phyloP scores from a whole-genome alignment of 176 grass and related monocot genomes.

The Aegilops sharonensis region DNA sequence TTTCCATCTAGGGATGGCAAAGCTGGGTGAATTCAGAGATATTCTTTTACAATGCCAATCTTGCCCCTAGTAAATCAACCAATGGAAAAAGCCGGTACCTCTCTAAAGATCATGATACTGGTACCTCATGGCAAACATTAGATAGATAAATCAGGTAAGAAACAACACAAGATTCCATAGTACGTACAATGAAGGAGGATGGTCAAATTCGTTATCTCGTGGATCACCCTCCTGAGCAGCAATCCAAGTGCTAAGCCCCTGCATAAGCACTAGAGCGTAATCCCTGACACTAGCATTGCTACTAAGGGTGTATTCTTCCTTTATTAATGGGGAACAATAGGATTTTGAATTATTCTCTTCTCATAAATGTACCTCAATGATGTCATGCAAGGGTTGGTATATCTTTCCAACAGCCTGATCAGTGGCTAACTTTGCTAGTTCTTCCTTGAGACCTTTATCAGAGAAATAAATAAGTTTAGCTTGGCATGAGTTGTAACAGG shows the following conservation, averaged over 20 bases:
- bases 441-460: constrained; percentile 53
- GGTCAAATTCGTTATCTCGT: constrained; percentile 60
- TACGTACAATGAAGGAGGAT: constrained; percentile 76
- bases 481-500: constrained; percentile 26
- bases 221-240: constrained; percentile 40
- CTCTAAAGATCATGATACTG: neutral
- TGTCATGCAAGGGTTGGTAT: constrained; percentile 77
- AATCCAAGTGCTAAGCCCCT: constrained; percentile 86
- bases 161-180: constrained; percentile 23
- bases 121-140: neutral
- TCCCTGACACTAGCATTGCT: neutral
- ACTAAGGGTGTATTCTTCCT: neutral
- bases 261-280: constrained; percentile 33
- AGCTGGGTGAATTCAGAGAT: neutral
- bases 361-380: constrained; percentile 65
- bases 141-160: constrained; percentile 10
- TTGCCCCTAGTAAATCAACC: neutral
- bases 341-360: constrained; percentile 1
- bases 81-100: neutral
- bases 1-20: neutral
- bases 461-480: constrained; percentile 15
- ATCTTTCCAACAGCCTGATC: constrained; percentile 49
- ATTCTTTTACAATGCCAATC: neutral
- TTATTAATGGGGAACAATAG: neutral
- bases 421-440: constrained; percentile 62